Conservation (phyloP, 805 yeast genomes). For the Metschnikowia rubicola region DNA sequence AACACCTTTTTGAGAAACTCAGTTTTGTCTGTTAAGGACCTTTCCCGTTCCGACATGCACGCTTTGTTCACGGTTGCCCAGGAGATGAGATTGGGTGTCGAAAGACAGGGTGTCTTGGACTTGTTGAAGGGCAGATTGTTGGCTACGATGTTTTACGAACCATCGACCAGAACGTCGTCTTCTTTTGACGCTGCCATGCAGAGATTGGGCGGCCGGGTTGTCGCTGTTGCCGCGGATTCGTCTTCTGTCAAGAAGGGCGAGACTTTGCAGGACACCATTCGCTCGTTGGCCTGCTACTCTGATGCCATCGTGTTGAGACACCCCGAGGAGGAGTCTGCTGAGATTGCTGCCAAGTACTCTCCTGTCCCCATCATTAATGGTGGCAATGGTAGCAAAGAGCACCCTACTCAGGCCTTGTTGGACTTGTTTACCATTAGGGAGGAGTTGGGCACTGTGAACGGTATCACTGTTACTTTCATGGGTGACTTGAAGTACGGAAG, state of each 20-base stretch:
- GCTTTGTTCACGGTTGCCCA: slow-evolving; percentile 94
- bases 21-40: slow-evolving; percentile 82
- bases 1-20: slow-evolving; percentile 90
- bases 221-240: slow-evolving; percentile 75
- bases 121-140: slow-evolving; percentile 84
- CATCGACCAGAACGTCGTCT: slow-evolving; percentile 94
- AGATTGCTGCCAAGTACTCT: slow-evolving; percentile 91
- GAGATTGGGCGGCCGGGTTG: slow-evolving; percentile 96
- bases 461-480: slow-evolving; percentile 96
- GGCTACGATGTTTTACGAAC: slow-evolving; percentile 96
- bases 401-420: slow-evolving; percentile 97
- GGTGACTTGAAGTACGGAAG: slow-evolving; percentile 98
- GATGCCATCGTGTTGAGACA: slow-evolving; percentile 98
- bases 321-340: slow-evolving; percentile 88
- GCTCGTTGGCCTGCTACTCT: slow-evolving; percentile 91
- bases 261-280: slow-evolving; percentile 92
- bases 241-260: slow-evolving; percentile 99
- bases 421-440: slow-evolving; percentile 98
- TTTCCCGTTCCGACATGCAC: slow-evolving; percentile 85
- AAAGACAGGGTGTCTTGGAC: slow-evolving; percentile 92
- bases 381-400: slow-evolving; percentile 97
- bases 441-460: slow-evolving; percentile 97
- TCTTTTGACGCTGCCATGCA: slow-evolving; percentile 99
- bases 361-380: slow-evolving; percentile 97
- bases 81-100: slow-evolving; percentile 95